Conservation (phyloP, 495 filamentous ascomycete genomes). For the Pyrenula massariospora region DNA sequence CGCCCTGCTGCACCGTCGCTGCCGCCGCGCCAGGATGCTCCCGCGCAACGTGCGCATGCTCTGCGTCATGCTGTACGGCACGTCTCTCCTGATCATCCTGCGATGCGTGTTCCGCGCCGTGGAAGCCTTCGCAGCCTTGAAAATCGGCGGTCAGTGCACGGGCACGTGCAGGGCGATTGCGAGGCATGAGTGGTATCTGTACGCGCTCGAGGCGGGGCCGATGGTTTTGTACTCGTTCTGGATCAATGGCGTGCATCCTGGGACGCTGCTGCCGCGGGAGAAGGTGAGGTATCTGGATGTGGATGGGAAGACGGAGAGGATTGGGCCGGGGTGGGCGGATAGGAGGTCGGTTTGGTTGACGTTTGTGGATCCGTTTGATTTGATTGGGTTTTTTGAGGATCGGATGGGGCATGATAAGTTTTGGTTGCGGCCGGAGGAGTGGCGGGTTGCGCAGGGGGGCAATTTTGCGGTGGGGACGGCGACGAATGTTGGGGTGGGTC, state of each 20-base stretch:
- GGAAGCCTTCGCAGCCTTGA: conserved; percentile 13
- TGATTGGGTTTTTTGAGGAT: conserved; percentile 16
- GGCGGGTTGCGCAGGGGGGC: conserved; percentile 17
- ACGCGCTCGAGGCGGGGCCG: conserved; percentile 24
- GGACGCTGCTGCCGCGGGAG: conserved; percentile 16
- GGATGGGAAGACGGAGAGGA: conserved; percentile 21
- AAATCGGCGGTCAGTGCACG: conserved; percentile 5
- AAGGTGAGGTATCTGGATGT: conserved; percentile 20
- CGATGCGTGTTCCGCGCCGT: conserved; percentile 27
- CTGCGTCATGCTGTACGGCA: conserved; percentile 27
- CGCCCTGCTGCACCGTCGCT: conserved; percentile 20
- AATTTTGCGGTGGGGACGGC: conserved; percentile 21
- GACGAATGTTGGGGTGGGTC: background rate
- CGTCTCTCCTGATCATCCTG: conserved; percentile 21
- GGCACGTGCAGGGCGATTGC: conserved; percentile 18
- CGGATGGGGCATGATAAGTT: conserved; percentile 18
- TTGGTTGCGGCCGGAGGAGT: conserved; percentile 18
- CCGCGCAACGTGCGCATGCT: conserved; percentile 22
- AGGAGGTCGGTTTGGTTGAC: conserved; percentile 17
- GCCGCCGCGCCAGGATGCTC: conserved; percentile 7
- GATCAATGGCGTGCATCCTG: conserved; percentile 25
- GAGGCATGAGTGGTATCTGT: conserved; percentile 26
- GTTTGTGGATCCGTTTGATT: conserved; percentile 22
- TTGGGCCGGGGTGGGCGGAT: conserved; percentile 29
- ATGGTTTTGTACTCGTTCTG: conserved; percentile 29